Base-by-base conservation (phyloP, 345 rosid genomes). In the Alliaria petiolata region DNA sequence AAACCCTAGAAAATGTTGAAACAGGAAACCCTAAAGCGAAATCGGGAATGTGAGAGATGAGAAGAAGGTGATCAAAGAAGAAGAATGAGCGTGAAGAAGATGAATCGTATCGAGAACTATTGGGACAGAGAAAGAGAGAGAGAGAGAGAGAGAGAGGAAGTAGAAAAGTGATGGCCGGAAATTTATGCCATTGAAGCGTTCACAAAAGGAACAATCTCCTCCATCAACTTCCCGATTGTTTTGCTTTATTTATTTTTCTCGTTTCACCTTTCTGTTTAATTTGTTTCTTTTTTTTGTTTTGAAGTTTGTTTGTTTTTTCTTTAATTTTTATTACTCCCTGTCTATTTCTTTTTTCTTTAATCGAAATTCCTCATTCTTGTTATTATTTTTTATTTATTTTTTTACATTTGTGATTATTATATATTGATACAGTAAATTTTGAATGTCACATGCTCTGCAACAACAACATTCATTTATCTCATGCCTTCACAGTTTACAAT, bases 151-250 rank as follows among this genome's bases (percentile, higher is more conserved):
- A 45, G 15, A 46, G 52, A 72, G 43, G 49, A 54, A 66, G 71
- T 46, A 63, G 70, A 38, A 69, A 78, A 31, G 65, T 75, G 61
- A 50, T 36, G 76, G 78, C 86, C 88, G 83, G 76, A 73, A 80
- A 78, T 78, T 82, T 45, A 62, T 84, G 90, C 89, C 78, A 85
- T 83, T 84, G 91, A 89, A 89, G 81, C 92, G 96, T 85, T 86
- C 91, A 79, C 83, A 84, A 74, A 68, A 77, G 72, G 60, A 84
- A 80, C 85, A 67, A 76, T 80, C 83, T 77, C 83, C 78, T 62
- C 83, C 85, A 76, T 84, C 43, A 82, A 81, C 68, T 71, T 71
- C 67, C 69, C 65, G 17, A 75, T 61, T 75, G 43, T 75, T 62
- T 75, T 75, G 74, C 79, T 49, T 64, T 3, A 3, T 53, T 14